Evolutionary conservation across 768 basidiomycete species (phyloP), one percentile per base, ranked within the genome.

Genomic region (Amylocystis lapponica): DNA sequence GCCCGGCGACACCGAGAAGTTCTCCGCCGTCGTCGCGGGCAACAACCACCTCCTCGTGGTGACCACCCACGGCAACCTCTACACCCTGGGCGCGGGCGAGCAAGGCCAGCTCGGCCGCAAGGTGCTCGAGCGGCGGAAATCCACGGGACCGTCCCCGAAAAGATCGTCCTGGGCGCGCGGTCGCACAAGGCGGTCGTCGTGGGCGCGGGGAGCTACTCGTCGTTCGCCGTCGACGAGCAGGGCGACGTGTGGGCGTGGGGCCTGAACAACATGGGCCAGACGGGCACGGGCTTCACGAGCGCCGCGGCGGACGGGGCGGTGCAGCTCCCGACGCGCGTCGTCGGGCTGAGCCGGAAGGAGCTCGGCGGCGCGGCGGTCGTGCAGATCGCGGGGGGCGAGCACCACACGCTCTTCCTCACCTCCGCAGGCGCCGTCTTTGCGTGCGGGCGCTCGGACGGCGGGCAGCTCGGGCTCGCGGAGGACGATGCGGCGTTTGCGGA

Each of bases 191-290:
- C 81, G 34, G 80, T 83, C 11, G 67, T 66, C 31, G 68, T 97
- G 48, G 91, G 91, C 4, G 77, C 91, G 0, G 94, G 95, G 6
- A 74, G 75, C 39, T 88, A 81, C 63, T 86, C 89, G 56, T 94
- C 91, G 0, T 97, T 96, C 56, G 94, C 93, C 3, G 80, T 97
- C 44, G 85, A 92, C 59, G 77, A 85, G 40, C 66, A 71, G 5
- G 93, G 91, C 22, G 78, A 75, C 37, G 86, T 95, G 8, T 97
- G 84, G 82, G 91, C 80, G 11, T 97, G 95, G 95, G 95, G 95
- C n/a, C 70, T 93, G 46, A 96, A 98, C 63, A 88, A 70, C 64
- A 86, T 75, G 83, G 93, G 85, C 22, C 87, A 90, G 63, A 79
- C 78, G 1, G 87, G 86, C 25, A 81, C 84, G 0, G 71, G 68